Evolutionary conservation across 371 early-diverging fungal species (phyloP), one percentile per base, ranked within the genome.

Genomic region (Mortierella sp.): DNA sequence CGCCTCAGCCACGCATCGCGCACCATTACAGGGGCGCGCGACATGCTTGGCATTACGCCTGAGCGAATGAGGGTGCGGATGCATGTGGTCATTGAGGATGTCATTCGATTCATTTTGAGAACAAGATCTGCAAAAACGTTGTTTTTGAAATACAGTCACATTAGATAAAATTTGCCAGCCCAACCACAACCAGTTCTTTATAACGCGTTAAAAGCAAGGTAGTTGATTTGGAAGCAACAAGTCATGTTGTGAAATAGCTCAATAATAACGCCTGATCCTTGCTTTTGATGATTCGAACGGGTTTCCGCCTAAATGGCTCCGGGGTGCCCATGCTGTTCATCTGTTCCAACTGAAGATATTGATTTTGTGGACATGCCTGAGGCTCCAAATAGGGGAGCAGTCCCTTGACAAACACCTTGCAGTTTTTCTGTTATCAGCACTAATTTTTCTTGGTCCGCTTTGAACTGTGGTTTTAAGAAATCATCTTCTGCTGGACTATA

Each of bases 381-480:
- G 15, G 57, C 41, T 19, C 57, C 72, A 28, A 77, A 65, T 6
- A 60, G n/a, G 1, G 66, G 47, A 9, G 74, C 10, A 4, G 65
- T 53, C 13, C 55, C 74, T 33, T 38, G n/a, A 38, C 59, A 59
- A n/a, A 59, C 38, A 19, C 21, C n/a, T 10, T 59, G 59, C 40
- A 59, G 15, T 21, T 33, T 38, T 6, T 38, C 59, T 38, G 38
- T 59, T 8, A 33, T 59, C 19, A 33, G 10, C 13, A 58, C 55
- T 57, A 78, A 55, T 66, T 58, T 66, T 2, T 78, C 74, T 60
- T 78, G 79, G 19, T 78, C 79, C 22, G 21, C 32, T 22, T 59
- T 58, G 41, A 70, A 52, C 59, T 70, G 74, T 22, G 22, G 38
- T 21, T 24, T 63, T 28, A 78, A 40, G n/a, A 24, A 53, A n/a